Conservation (phyloP, 164 flowering plant genomes). For the Hamamelis virginiana region DNA sequence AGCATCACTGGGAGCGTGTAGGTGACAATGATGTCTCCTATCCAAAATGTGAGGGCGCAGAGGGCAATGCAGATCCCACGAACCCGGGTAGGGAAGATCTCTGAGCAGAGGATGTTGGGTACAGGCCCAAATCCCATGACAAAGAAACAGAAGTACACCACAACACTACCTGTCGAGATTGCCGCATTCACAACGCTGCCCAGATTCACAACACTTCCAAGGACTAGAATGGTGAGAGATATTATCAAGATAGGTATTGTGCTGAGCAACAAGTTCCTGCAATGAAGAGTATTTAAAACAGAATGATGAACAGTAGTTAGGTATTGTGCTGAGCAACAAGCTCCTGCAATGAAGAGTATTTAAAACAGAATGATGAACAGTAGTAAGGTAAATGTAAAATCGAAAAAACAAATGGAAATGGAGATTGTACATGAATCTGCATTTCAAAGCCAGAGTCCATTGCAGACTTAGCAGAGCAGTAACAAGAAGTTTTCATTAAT, state of each 20-base stretch:
- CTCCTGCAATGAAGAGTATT: slow-evolving; percentile 43
- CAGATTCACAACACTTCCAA: slow-evolving; percentile 44
- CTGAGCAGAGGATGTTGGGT: slow-evolving; percentile 92
- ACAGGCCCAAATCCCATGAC: slow-evolving; percentile 91
- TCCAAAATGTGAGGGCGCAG: slow-evolving; percentile 84
- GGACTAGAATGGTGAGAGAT: slow-evolving; percentile 61
- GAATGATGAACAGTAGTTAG: neutral
- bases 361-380: neutral
- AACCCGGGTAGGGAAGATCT: slow-evolving; percentile 91
- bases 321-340: slow-evolving; percentile 60
- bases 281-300: neutral
- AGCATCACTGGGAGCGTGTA: slow-evolving; percentile 87
- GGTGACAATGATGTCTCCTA: slow-evolving; percentile 82
- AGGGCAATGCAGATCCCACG: slow-evolving; percentile 95
- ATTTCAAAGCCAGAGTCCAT: neutral
- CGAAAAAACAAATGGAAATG: neutral
- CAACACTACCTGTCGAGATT: slow-evolving; percentile 68
- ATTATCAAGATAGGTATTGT: slow-evolving; percentile 73
- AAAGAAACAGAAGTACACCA: slow-evolving; percentile 80
- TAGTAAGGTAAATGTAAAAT: neutral
- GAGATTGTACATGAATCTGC: neutral
- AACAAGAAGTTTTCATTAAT: neutral
- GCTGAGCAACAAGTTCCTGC: slow-evolving; percentile 70
- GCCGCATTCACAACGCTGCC: slow-evolving; percentile 54
- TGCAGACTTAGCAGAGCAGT: neutral